phyloP scores from a whole-genome alignment of 106 monocot species.

The Apostasia ramifera region DNA sequence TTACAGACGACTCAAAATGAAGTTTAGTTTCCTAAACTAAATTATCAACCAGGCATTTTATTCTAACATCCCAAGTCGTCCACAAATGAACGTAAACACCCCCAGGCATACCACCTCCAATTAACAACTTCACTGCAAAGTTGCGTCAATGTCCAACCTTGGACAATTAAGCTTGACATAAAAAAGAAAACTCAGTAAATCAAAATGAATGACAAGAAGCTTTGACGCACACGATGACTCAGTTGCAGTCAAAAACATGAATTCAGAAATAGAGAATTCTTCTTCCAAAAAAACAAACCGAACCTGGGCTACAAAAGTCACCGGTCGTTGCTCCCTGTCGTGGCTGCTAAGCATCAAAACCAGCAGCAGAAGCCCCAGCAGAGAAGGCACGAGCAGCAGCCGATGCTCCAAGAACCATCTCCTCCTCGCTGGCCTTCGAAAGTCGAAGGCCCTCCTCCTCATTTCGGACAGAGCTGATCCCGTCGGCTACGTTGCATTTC shows the following conservation, averaged over 20 bases:
- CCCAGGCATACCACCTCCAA: too few relatives aligned
- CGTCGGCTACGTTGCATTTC: not conserved
- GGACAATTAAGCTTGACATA: too few relatives aligned
- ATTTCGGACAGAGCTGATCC: conserved; percentile 8
- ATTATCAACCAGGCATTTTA: too few relatives aligned
- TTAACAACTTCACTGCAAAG: too few relatives aligned
- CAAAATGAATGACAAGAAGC: not conserved
- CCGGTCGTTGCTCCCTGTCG: conserved; percentile 2
- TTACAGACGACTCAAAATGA: too few relatives aligned
- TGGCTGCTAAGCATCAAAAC: conserved; percentile 5
- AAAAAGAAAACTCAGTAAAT: not conserved
- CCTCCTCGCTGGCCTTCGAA: conserved; percentile 18
- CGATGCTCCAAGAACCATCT: conserved; percentile 12
- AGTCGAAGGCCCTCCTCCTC: conserved; percentile 17
- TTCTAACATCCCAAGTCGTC: too few relatives aligned
- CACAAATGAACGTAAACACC: too few relatives aligned
- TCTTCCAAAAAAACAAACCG: not conserved
- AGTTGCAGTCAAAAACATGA: not conserved
- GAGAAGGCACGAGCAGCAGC: not conserved
- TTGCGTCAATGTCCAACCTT: too few relatives aligned
- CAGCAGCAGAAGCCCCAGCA: conserved; percentile 11
- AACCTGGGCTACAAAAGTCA: conserved; percentile 5
- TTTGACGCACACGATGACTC: not conserved
- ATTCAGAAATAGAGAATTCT: not conserved
- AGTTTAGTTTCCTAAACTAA: too few relatives aligned